Evolutionary conservation across 1,139 yeast species (phyloP).

Genomic region (Zygosaccharomyces sapae): DNA sequence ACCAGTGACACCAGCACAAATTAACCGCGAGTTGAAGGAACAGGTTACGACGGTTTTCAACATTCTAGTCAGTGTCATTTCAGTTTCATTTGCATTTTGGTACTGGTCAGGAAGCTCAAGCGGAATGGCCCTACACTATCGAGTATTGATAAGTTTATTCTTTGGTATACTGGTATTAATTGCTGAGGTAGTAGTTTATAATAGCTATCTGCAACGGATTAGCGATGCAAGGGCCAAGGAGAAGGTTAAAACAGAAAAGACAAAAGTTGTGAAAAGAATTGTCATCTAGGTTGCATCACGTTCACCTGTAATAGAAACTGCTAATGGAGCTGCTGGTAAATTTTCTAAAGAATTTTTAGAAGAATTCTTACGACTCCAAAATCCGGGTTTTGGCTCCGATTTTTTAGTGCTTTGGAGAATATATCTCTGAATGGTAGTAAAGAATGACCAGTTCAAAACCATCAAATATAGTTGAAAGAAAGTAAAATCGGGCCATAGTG

Average conservation of each 20-base stretch:
- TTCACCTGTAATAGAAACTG: slow-evolving; percentile 15
- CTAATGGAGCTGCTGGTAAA: slow-evolving; percentile 13
- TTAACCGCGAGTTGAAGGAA: slow-evolving; percentile 66
- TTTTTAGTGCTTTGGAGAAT: slow-evolving; percentile 1
- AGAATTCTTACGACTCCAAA: not conserved
- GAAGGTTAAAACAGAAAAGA: slow-evolving; percentile 53
- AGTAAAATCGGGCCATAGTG: slow-evolving; percentile 84
- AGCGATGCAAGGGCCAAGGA: slow-evolving; percentile 66
- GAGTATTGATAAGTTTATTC: slow-evolving; percentile 67
- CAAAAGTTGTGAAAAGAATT: slow-evolving; percentile 44
- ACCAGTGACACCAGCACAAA: slow-evolving; percentile 47
- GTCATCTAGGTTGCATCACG: slow-evolving; percentile 11
- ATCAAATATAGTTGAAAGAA: slow-evolving; percentile 47
- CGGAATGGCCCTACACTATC: slow-evolving; percentile 48
- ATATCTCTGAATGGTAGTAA: slow-evolving; percentile 26
- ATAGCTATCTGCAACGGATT: slow-evolving; percentile 67
- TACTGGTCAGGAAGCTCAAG: slow-evolving; percentile 74
- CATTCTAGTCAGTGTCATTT: slow-evolving; percentile 67
- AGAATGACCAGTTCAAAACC: slow-evolving; percentile 52
- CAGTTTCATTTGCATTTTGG: slow-evolving; percentile 90
- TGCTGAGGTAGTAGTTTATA: slow-evolving; percentile 88
- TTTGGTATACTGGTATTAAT: slow-evolving; percentile 68
- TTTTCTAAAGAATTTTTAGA: slow-evolving; percentile 5
- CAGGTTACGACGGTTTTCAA: slow-evolving; percentile 83
- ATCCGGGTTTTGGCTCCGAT: not conserved